A percentile compares a stretch with the other conserved stretches of the same genome.
phyloP scores from a whole-genome alignment of 2,329 filamentous ascomycete genomes.

The Cladosporium sp. region DNA sequence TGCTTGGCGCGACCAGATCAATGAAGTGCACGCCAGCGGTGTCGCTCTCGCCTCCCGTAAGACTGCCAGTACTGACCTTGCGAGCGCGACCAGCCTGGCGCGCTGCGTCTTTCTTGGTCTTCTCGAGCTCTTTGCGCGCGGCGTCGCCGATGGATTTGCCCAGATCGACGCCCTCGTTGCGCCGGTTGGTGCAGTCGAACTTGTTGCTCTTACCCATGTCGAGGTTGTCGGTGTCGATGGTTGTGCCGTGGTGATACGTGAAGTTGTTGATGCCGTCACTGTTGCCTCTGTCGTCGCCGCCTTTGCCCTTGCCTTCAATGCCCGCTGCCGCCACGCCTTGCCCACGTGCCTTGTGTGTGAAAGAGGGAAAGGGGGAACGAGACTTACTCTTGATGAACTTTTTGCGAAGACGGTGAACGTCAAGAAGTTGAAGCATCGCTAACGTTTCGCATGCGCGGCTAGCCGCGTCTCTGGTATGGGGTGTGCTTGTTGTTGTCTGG shows the following conservation, averaged over 20 bases:
- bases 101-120: constrained; percentile 27
- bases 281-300: background rate
- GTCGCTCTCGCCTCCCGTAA: constrained; percentile 14
- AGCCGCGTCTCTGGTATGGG: background rate
- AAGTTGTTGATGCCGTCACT: background rate
- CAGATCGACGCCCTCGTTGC: constrained; percentile 43
- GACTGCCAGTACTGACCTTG: constrained; percentile 25
- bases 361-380: background rate
- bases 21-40: constrained; percentile 23
- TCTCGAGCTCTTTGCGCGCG: constrained; percentile 35
- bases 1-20: constrained; percentile 45
- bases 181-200: constrained; percentile 40
- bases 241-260: background rate
- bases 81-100: constrained; percentile 23
- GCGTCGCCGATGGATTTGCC: constrained; percentile 44
- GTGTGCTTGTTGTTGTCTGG: background rate
- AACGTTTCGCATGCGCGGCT: background rate
- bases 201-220: constrained; percentile 33
- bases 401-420: background rate
- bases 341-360: background rate
- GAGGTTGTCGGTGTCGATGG: background rate
- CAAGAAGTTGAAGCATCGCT: background rate
- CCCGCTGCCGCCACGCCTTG: background rate
- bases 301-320: background rate
- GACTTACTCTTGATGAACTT: background rate